Evolutionary conservation across 2,329 filamentous ascomycete genomes (phyloP).

Genomic region (Ceratocystis destructans): DNA sequence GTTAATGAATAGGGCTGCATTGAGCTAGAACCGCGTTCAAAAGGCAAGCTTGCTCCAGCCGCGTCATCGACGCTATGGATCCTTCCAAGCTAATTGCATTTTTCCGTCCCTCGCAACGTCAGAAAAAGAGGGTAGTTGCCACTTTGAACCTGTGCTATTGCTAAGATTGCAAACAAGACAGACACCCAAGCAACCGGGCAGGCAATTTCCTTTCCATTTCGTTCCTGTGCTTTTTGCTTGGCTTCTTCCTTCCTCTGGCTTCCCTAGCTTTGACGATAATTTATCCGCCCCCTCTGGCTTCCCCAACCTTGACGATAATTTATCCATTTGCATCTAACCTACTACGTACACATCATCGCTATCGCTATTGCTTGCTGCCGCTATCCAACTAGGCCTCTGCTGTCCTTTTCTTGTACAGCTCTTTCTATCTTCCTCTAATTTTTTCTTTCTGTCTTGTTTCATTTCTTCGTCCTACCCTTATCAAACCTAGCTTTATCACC

Average conservation of each 20-base stretch:
- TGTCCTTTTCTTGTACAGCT: too few species aligned
- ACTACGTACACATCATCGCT: too few species aligned
- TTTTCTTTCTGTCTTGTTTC: conserved; percentile 4
- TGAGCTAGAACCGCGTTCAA: background rate
- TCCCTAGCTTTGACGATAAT: too few species aligned
- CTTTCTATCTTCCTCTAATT: background rate
- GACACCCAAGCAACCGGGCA: background rate
- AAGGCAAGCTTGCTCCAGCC: background rate
- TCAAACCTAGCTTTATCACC: background rate
- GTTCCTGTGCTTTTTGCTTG: too few species aligned
- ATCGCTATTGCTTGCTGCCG: too few species aligned
- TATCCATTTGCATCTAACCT: too few species aligned
- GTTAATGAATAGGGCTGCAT: background rate
- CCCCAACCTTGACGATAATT: too few species aligned
- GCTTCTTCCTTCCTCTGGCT: too few species aligned
- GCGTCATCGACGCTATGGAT: conserved; percentile 6
- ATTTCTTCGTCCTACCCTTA: background rate
- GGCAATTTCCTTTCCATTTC: too few species aligned
- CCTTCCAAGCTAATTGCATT: background rate
- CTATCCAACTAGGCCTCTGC: too few species aligned
- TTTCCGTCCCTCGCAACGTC: background rate
- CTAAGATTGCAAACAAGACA: background rate
- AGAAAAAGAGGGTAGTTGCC: conserved; percentile 4
- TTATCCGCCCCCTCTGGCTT: too few species aligned
- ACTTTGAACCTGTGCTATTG: background rate